phyloP scores from a whole-genome alignment of 169 alveolate species.

The Eimeria tenella region DNA sequence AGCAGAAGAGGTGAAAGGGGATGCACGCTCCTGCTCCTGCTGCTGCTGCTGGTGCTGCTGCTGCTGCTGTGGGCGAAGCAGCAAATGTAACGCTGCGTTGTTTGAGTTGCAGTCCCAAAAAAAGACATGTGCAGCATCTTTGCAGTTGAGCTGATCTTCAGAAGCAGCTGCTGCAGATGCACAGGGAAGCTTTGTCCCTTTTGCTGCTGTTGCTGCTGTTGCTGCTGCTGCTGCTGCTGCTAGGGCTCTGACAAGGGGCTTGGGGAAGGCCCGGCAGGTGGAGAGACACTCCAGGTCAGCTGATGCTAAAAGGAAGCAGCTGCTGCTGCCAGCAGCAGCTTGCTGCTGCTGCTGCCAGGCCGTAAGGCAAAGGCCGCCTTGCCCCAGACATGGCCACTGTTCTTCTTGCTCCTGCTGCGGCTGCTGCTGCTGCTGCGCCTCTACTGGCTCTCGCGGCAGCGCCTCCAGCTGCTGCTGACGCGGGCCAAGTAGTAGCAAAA shows the following conservation, averaged over 20 bases:
- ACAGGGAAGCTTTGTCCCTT: background rate
- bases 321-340: slow-evolving; percentile 73
- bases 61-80: background rate
- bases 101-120: slow-evolving; percentile 46
- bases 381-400: background rate
- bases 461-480: background rate
- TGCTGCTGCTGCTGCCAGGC: slow-evolving; percentile 59
- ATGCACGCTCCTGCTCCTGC: slow-evolving; percentile 21
- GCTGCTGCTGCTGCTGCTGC: slow-evolving; percentile 50
- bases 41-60: slow-evolving; percentile 45
- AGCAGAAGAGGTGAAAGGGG: background rate
- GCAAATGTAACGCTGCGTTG: slow-evolving; percentile 13
- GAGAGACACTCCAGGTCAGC: slow-evolving; percentile 4
- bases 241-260: slow-evolving; percentile 26
- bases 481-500: background rate
- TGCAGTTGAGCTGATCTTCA: background rate
- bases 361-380: slow-evolving; percentile 47
- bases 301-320: slow-evolving; percentile 25
- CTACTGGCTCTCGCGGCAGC: background rate
- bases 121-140: slow-evolving; percentile 1
- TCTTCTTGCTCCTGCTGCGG: slow-evolving; percentile 39
- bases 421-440: background rate
- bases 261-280: background rate
- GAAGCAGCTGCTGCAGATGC: slow-evolving; percentile 13
- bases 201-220: background rate